These are phyloP conservation scores for Spergularia marina DNA, from an alignment of 148 eudicot species.

Conservation along the genomic window DNA sequence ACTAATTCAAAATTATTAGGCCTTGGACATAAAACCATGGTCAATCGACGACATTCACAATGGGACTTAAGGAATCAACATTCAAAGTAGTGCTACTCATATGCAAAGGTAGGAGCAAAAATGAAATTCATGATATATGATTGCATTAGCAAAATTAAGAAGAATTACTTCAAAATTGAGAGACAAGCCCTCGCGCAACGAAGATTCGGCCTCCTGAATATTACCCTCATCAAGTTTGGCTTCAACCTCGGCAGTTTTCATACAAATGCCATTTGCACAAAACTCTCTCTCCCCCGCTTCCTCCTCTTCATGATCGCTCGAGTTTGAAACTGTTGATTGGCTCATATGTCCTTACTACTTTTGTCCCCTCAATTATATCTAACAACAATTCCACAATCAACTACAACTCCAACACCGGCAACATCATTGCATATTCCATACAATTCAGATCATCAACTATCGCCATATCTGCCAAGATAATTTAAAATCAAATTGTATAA, in stretches of 20 bases:
- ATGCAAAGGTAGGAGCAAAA: no score
- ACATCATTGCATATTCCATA: not conserved
- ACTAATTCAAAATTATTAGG: no score
- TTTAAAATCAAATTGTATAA: not conserved
- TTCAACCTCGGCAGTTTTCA: constrained; percentile 65
- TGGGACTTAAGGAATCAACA: no score
- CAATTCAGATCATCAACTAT: constrained; percentile 22
- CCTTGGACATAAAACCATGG: no score
- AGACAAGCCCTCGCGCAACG: constrained; percentile 88
- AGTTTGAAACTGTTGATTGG: constrained; percentile 31
- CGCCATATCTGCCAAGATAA: constrained; percentile 4
- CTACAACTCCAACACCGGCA: not conserved
- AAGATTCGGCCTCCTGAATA: constrained; percentile 87
- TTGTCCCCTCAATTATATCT: not conserved
- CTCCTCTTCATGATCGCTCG: constrained; percentile 40
- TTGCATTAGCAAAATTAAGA: not conserved
- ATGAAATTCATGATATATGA: no score
- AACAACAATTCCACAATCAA: not conserved
- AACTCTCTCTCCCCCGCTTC: constrained; percentile 55
- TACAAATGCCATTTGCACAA: constrained; percentile 67
- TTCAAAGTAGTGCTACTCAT: no score
- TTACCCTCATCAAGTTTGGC: constrained; percentile 86
- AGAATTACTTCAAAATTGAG: constrained; percentile 76
- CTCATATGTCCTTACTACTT: constrained; percentile 36
- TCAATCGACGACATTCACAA: no score